phyloP scores from a whole-genome alignment of 2,329 filamentous ascomycete species.

The Mariannaea sp. region DNA sequence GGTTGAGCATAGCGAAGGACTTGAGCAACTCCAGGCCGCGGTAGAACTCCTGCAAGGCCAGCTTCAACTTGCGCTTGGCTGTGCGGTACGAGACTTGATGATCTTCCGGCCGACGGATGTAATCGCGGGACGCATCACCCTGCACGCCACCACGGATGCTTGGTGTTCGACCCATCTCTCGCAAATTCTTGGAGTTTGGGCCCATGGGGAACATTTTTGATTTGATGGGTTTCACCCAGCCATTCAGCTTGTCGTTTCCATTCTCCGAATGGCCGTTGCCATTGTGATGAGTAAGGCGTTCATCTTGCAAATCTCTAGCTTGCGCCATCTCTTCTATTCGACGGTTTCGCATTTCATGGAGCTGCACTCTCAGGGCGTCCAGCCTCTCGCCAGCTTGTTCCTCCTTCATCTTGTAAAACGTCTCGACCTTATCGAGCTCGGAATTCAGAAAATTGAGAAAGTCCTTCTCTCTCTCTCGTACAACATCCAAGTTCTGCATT shows the following conservation, averaged over 20 bases:
- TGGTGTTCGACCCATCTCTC: slow-evolving; percentile 58
- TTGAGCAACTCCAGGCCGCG: slow-evolving; percentile 89
- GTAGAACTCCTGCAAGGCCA: slow-evolving; percentile 91
- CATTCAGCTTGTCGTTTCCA: slow-evolving; percentile 38
- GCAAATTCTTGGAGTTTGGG: slow-evolving; percentile 64
- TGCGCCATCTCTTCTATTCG: slow-evolving; percentile 72
- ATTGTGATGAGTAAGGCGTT: slow-evolving; percentile 23
- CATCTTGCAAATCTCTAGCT: slow-evolving; percentile 41
- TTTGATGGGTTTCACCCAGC: slow-evolving; percentile 60
- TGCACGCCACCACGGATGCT: slow-evolving; percentile 40
- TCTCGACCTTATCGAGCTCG: slow-evolving; percentile 89
- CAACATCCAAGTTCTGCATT: slow-evolving; percentile 58
- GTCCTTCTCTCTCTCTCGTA: slow-evolving; percentile 77
- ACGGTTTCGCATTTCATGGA: slow-evolving; percentile 90
- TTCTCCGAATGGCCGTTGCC: slow-evolving; percentile 24
- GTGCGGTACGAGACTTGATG: slow-evolving; percentile 77
- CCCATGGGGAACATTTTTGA: slow-evolving; percentile 60
- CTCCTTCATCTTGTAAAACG: slow-evolving; percentile 88
- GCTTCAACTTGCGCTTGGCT: slow-evolving; percentile 89
- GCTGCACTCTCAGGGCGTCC: slow-evolving; percentile 73
- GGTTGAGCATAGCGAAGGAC: slow-evolving; percentile 86
- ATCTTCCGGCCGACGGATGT: slow-evolving; percentile 52
- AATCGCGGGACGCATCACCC: slow-evolving; percentile 51
- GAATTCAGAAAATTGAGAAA: slow-evolving; percentile 85
- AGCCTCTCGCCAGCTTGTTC: slow-evolving; percentile 79